Percentiles rank a stretch among this genome's conserved stretches.
phyloP scores from a whole-genome alignment of 164 flowering plant genomes.

The Litsea cubeba region DNA sequence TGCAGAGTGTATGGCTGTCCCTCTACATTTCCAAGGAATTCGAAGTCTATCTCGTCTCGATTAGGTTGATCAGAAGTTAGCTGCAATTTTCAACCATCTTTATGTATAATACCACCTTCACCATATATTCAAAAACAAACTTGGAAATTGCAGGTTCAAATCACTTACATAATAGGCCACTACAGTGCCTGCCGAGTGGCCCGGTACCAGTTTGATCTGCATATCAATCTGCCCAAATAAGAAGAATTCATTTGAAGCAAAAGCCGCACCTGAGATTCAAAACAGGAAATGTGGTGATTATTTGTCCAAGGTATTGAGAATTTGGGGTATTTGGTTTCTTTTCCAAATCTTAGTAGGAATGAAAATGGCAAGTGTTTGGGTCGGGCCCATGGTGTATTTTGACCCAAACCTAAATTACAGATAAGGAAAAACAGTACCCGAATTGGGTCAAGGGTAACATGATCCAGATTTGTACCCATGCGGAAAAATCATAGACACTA shows the following conservation, averaged over 20 bases:
- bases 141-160: background rate
- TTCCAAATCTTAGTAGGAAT: no score
- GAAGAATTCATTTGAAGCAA: slow-evolving; percentile 73
- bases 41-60: slow-evolving; percentile 78
- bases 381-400: no score
- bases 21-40: slow-evolving; percentile 76
- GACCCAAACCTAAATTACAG: no score
- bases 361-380: no score
- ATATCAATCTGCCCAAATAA: slow-evolving; percentile 81
- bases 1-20: slow-evolving; percentile 76
- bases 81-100: slow-evolving; percentile 34
- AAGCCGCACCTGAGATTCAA: slow-evolving; percentile 53
- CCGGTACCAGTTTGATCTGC: slow-evolving; percentile 77
- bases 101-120: background rate
- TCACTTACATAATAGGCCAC: slow-evolving; percentile 71
- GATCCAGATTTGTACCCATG: no score
- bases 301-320: no score
- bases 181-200: slow-evolving; percentile 81
- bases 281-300: background rate
- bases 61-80: slow-evolving; percentile 67
- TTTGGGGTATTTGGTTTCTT: no score
- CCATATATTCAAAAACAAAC: background rate
- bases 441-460: no score
- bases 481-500: no score
- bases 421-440: no score